Base-by-base conservation (phyloP, 176 grass and related monocot genomes). In the Metroxylon sagu region DNA sequence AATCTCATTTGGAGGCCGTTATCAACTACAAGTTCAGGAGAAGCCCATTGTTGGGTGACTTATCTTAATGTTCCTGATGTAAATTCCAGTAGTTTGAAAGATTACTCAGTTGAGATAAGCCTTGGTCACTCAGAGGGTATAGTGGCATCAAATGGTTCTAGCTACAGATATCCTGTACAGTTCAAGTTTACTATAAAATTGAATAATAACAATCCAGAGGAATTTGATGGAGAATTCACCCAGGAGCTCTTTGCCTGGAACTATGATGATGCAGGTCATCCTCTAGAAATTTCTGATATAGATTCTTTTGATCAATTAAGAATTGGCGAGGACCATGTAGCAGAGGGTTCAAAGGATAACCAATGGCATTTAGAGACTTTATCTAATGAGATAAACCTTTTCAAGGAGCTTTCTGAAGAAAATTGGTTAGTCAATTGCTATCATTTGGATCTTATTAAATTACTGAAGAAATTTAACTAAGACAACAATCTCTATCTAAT, bases 361-460 rank as follows among this genome's bases (percentile, higher is more conserved):
- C 7, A 12, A 43, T 88, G 92, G 92, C 75, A 85, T 72, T 82
- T 91, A 57, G 80, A 88, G 61, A 85, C 78, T 77, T 61, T 91
- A 57, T 90, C 80, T 61, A 72, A 70, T 43, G 69, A 90, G 75
- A 88, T 97, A 27, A 49, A 77, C 15, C 80, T 88, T 65, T 97
- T 97, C 71, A 91, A 60, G 59, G 80, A 97, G 62, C 54, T 90
- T 60, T 63, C 63, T 31, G 84, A 97, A 29, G 84, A 97, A 35
- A 70, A 97, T 19, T 84, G 84, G 92, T 91, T 74, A 61, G 65
- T 61, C 10, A 16, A 52, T 15, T 31, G 39, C n/a, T 21, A 14
- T 43, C 35, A 43, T 43, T 43, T 43, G 35, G 8, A 43, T 54
- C 68, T 50, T 50, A 52, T 56, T 61, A 7, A 58, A 25, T 16